These are phyloP conservation scores for Myxozyma neotropica DNA, from an alignment of 805 yeast species.

Conservation along the genomic window DNA sequence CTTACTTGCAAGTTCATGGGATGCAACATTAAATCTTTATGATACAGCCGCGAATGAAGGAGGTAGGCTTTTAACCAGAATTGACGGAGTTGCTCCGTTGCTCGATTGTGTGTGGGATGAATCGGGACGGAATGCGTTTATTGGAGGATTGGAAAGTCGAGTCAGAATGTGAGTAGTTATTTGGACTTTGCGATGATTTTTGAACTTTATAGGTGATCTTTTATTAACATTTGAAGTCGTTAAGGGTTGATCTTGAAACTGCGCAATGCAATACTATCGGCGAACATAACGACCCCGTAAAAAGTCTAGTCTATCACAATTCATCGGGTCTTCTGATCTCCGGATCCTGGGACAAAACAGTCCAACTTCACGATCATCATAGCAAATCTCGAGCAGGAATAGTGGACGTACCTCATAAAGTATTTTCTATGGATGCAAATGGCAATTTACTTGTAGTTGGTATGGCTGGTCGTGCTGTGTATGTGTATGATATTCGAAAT, in stretches of 20 bases:
- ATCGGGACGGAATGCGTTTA: constrained; percentile 25
- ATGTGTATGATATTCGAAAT: constrained; percentile 60
- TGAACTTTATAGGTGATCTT: too few species aligned
- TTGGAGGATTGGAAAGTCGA: constrained; percentile 24
- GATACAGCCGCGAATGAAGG: constrained; percentile 41
- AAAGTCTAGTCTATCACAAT: constrained; percentile 41
- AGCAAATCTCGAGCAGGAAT: constrained; percentile 33
- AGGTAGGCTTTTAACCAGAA: constrained; percentile 24
- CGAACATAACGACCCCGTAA: constrained; percentile 49
- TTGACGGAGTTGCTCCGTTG: constrained; percentile 42
- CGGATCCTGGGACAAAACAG: constrained; percentile 64
- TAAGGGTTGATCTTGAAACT: constrained; percentile 54
- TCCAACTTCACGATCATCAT: constrained; percentile 53
- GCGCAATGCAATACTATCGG: constrained; percentile 39
- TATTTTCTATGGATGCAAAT: constrained; percentile 63
- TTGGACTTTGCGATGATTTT: too few species aligned
- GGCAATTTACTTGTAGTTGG: constrained; percentile 55
- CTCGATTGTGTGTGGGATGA: constrained; percentile 40
- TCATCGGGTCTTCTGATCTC: constrained; percentile 48
- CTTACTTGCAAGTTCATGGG: constrained; percentile 62
- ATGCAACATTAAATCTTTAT: constrained; percentile 52
- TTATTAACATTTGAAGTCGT: too few species aligned
- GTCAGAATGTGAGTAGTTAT: constrained; percentile 22
- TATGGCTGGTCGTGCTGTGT: constrained; percentile 54
- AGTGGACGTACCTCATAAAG: constrained; percentile 50